phyloP scores from a whole-genome alignment of 2,329 filamentous ascomycete species.

The Chalara sp. region DNA sequence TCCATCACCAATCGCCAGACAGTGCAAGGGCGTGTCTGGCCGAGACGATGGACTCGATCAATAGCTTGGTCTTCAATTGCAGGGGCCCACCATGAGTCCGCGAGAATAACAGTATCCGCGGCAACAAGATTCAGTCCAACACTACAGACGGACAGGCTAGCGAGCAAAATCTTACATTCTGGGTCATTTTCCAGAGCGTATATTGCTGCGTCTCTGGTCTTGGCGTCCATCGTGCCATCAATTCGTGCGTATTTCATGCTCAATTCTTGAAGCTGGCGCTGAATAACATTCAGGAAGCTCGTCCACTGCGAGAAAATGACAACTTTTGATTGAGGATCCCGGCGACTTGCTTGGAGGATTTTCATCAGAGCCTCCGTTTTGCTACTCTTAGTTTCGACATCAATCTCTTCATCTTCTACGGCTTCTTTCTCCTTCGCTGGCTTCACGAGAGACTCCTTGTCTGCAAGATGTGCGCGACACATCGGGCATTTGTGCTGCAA shows the following conservation, averaged over 20 bases:
- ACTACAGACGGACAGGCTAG: constrained; percentile 73
- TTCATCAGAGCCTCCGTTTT: constrained; percentile 76
- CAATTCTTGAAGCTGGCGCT: constrained; percentile 56
- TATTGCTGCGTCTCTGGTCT: constrained; percentile 66
- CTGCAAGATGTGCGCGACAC: constrained; percentile 64
- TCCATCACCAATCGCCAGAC: constrained; percentile 81
- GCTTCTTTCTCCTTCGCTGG: constrained; percentile 52
- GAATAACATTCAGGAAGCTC: constrained; percentile 64
- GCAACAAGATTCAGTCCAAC: constrained; percentile 83
- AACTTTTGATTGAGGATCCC: constrained; percentile 58
- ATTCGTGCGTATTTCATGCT: constrained; percentile 63
- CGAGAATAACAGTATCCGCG: constrained; percentile 77
- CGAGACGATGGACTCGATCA: constrained; percentile 79
- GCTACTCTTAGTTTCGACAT: constrained; percentile 63
- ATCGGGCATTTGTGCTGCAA: constrained; percentile 77
- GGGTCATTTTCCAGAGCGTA: constrained; percentile 59
- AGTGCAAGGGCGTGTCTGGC: constrained; percentile 71
- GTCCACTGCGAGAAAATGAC: constrained; percentile 77
- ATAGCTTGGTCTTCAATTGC: constrained; percentile 90
- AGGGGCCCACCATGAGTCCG: constrained; percentile 87
- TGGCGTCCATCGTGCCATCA: constrained; percentile 71
- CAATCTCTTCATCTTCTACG: constrained; percentile 42
- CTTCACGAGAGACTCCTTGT: constrained; percentile 55
- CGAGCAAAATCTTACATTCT: constrained; percentile 68
- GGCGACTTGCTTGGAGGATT: constrained; percentile 64